Conservation (phyloP, 129 eudicot genomes). For the Chrysanthemum lavandulifolium region DNA sequence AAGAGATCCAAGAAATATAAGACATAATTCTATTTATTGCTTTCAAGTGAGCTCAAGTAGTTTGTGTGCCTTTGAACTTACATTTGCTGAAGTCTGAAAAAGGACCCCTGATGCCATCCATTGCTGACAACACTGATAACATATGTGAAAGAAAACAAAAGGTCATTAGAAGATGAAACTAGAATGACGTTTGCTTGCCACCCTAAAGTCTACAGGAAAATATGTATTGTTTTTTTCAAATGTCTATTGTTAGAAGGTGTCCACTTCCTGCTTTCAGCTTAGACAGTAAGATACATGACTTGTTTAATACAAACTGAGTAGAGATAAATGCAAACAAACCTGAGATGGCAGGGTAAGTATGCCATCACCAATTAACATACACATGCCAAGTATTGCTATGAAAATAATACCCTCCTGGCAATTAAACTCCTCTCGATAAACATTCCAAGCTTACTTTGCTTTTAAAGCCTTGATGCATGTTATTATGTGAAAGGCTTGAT, state of each 20-base stretch:
- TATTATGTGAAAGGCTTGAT: constrained; percentile 32
- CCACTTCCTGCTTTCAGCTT: background rate
- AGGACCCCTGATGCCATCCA: constrained; percentile 74
- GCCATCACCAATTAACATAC: constrained; percentile 83
- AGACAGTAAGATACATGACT: background rate
- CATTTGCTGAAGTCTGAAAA: constrained; percentile 62
- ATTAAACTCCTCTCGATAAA: constrained; percentile 59
- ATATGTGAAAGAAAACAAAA: background rate
- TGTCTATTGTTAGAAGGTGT: no score
- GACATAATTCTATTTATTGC: no score
- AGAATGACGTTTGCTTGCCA: background rate
- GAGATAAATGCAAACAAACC: constrained; percentile 34
- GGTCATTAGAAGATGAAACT: constrained; percentile 3
- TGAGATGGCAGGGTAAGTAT: constrained; percentile 78
- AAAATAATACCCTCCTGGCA: constrained; percentile 64
- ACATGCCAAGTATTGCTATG: constrained; percentile 68
- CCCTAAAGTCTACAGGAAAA: constrained; percentile 6
- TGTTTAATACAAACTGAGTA: background rate
- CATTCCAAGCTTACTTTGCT: constrained; percentile 48
- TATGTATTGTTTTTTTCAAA: no score
- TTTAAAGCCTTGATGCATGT: constrained; percentile 25
- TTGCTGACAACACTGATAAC: constrained; percentile 63
- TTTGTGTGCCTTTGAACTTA: constrained; percentile 34
- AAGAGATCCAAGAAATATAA: no score
- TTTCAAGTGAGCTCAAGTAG: no score